phyloP scores from a whole-genome alignment of 805 yeast species.

The Sugiyamaella marilandica region DNA sequence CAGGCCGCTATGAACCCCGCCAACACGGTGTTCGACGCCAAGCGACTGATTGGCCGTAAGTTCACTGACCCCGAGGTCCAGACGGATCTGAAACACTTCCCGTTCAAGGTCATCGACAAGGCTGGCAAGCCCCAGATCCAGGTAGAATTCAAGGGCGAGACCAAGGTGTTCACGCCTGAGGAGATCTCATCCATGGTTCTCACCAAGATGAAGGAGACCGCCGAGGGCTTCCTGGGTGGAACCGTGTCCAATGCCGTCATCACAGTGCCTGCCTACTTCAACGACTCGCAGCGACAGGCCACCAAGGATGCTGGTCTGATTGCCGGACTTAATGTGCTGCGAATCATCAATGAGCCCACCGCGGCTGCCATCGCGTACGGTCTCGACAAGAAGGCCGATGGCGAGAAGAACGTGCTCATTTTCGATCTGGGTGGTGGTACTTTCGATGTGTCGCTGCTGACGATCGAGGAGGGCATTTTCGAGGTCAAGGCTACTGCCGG shows the following conservation, averaged over 20 bases:
- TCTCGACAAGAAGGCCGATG: slow-evolving; percentile 58
- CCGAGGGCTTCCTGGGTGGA: slow-evolving; percentile 84
- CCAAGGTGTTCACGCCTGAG: slow-evolving; percentile 85
- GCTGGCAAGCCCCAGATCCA: slow-evolving; percentile 82
- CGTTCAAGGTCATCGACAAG: slow-evolving; percentile 72
- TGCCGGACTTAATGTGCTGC: slow-evolving; percentile 90
- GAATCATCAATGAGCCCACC: slow-evolving; percentile 96
- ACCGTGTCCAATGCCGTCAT: slow-evolving; percentile 87
- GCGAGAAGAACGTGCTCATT: slow-evolving; percentile 83
- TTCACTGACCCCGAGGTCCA: slow-evolving; percentile 75
- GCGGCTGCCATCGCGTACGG: slow-evolving; percentile 99
- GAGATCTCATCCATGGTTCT: slow-evolving; percentile 92
- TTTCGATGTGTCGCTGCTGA: slow-evolving; percentile 90
- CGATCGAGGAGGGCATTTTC: slow-evolving; percentile 94
- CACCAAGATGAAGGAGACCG: slow-evolving; percentile 88
- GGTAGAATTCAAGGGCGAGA: slow-evolving; percentile 86
- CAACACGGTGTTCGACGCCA: slow-evolving; percentile 93
- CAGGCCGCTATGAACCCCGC: slow-evolving; percentile 96
- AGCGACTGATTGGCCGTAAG: slow-evolving; percentile 87
- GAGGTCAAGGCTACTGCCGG: slow-evolving; percentile 94
- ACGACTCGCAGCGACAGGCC: slow-evolving; percentile 97
- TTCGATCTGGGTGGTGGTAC: slow-evolving; percentile 99
- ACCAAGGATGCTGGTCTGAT: slow-evolving; percentile 96
- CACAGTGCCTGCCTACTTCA: slow-evolving; percentile 96
- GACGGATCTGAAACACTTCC: slow-evolving; percentile 80